These are phyloP conservation scores for Metarhizium humberi DNA, from an alignment of 2,329 filamentous ascomycete genomes.

Conservation along the genomic window DNA sequence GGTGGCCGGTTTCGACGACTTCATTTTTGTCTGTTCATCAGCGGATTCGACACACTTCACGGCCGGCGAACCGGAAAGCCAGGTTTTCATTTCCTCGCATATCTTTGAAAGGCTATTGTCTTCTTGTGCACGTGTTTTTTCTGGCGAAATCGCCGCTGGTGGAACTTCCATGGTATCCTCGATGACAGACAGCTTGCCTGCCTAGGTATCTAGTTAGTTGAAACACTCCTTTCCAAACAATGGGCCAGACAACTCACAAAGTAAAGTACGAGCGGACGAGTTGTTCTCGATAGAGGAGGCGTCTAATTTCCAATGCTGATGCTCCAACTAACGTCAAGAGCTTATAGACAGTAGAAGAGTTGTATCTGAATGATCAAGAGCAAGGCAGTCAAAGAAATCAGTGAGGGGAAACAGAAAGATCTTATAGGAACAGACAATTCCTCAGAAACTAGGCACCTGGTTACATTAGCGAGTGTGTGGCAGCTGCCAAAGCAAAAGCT, in stretches of 20 bases:
- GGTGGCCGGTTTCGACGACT: not conserved
- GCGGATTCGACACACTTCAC: not conserved
- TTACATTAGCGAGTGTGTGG: not conserved
- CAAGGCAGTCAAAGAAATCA: no score
- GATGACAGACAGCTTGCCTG: not conserved
- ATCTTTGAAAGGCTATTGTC: slow-evolving; percentile 1
- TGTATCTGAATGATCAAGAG: not conserved
- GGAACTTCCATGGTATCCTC: not conserved
- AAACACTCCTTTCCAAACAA: not conserved
- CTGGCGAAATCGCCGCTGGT: not conserved
- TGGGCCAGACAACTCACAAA: not conserved
- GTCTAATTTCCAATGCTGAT: not conserved
- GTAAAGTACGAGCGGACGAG: not conserved
- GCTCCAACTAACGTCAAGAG: not conserved
- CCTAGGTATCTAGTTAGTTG: not conserved
- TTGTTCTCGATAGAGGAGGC: no score
- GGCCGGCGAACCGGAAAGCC: not conserved
- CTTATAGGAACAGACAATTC: not conserved
- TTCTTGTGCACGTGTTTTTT: not conserved
- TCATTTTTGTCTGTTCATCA: not conserved
- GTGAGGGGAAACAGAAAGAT: not conserved
- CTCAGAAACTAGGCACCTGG: not conserved
- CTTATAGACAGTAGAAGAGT: not conserved
- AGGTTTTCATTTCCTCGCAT: slow-evolving; percentile 4
- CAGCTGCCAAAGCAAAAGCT: not conserved